phyloP scores from a whole-genome alignment of 768 basidiomycete species.

The Pleurotus eryngii region DNA sequence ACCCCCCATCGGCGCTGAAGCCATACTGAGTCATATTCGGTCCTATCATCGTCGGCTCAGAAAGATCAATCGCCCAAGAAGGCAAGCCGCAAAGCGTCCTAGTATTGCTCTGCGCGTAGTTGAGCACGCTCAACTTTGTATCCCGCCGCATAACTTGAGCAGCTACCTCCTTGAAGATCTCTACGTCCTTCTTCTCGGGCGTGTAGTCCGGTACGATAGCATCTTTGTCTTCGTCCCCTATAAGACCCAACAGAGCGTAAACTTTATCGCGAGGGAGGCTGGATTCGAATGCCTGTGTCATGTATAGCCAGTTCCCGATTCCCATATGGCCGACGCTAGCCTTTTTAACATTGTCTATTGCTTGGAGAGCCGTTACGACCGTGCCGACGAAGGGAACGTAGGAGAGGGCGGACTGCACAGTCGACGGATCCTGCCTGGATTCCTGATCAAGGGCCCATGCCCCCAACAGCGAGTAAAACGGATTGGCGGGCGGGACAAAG shows the following conservation, averaged over 20 bases:
- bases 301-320: background rate
- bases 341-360: background rate
- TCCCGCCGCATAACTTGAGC: background rate
- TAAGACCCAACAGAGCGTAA: background rate
- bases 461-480: background rate
- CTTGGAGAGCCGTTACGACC: background rate
- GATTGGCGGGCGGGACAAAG: background rate
- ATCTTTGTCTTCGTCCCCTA: background rate
- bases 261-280: background rate
- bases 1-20: background rate
- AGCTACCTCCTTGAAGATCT: background rate
- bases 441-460: background rate
- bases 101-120: background rate
- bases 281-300: background rate
- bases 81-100: background rate
- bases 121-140: background rate
- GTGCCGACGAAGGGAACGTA: background rate
- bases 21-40: background rate
- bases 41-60: background rate
- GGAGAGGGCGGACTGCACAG: background rate
- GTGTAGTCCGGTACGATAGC: background rate
- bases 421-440: background rate
- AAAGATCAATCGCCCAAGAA: background rate
- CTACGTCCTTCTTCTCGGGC: background rate
- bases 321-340: background rate